Evolutionary conservation across 1,139 yeast species (phyloP).

Genomic region (Sugiyamaella neomexicana): DNA sequence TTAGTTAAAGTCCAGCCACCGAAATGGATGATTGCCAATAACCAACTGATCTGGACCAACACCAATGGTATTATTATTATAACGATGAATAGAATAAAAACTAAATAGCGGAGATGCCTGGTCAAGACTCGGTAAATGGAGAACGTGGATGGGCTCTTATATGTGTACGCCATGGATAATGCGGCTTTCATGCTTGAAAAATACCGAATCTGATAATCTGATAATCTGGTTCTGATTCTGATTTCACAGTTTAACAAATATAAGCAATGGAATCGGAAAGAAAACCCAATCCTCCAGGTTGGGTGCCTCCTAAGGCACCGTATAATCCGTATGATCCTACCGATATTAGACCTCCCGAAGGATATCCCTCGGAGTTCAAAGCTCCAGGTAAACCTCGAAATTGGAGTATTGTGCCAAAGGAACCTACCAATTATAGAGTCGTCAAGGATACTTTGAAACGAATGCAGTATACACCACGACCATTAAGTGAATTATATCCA

Average conservation of each 20-base stretch:
- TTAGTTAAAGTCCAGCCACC: slow-evolving; percentile 1
- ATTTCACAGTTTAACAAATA: background rate
- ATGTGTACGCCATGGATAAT: background rate
- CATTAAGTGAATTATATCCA: slow-evolving; percentile 69
- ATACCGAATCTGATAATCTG: background rate
- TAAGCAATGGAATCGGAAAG: slow-evolving; percentile 40
- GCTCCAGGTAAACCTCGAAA: slow-evolving; percentile 41
- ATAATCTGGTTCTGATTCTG: too few relatives aligned
- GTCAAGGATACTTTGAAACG: slow-evolving; percentile 72
- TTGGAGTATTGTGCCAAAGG: slow-evolving; percentile 64
- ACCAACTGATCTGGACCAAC: background rate
- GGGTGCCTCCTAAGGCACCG: slow-evolving; percentile 81
- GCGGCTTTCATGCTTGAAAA: slow-evolving; percentile 7
- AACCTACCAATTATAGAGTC: slow-evolving; percentile 66
- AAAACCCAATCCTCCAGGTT: slow-evolving; percentile 78
- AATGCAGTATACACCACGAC: slow-evolving; percentile 77
- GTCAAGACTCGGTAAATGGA: too few relatives aligned
- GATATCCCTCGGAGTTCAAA: slow-evolving; percentile 75
- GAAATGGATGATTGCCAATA: too few relatives aligned
- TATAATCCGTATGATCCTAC: slow-evolving; percentile 83
- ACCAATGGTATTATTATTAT: background rate
- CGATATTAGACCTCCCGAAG: slow-evolving; percentile 75
- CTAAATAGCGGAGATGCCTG: too few relatives aligned
- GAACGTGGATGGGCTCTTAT: background rate
- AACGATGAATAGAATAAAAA: too few relatives aligned